Conservation (phyloP, 2,329 filamentous ascomycete species). For the Orbilia javanica region DNA sequence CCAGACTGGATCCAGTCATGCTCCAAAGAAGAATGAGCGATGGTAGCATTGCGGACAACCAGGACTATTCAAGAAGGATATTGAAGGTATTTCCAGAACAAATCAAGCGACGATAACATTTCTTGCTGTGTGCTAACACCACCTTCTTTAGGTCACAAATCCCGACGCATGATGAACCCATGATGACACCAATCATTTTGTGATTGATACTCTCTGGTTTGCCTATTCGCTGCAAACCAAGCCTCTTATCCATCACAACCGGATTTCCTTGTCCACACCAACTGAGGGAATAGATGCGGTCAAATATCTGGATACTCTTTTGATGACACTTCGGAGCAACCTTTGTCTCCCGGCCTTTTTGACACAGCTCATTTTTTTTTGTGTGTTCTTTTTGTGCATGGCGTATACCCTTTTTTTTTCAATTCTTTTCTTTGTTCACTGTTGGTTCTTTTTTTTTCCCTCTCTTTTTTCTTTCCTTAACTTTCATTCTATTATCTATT, state of each 20-base stretch:
- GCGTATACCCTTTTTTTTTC: slow-evolving; percentile 54
- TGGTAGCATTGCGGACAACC: slow-evolving; percentile 95
- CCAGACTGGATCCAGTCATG: slow-evolving; percentile 84
- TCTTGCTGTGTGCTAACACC: not conserved
- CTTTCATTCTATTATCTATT: slow-evolving; percentile 21
- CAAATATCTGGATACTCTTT: slow-evolving; percentile 48
- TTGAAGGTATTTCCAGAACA: slow-evolving; percentile 77
- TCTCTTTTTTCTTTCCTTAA: not conserved
- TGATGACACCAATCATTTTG: slow-evolving; percentile 35
- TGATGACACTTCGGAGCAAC: slow-evolving; percentile 51
- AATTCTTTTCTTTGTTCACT: slow-evolving; percentile 20
- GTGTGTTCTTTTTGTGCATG: slow-evolving; percentile 51
- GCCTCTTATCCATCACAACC: slow-evolving; percentile 29
- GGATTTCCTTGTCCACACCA: slow-evolving; percentile 13
- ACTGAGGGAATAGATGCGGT: slow-evolving; percentile 37
- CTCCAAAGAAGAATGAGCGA: slow-evolving; percentile 89
- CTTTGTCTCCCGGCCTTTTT: slow-evolving; percentile 33
- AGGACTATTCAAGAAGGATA: slow-evolving; percentile 96
- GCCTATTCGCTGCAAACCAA: slow-evolving; percentile 3
- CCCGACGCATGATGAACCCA: slow-evolving; percentile 54
- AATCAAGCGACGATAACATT: not conserved
- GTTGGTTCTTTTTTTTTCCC: slow-evolving; percentile 14
- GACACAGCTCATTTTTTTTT: slow-evolving; percentile 40
- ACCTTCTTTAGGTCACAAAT: slow-evolving; percentile 47
- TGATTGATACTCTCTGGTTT: slow-evolving; percentile 40